Evolutionary conservation across 495 filamentous ascomycete species (phyloP).

Genomic region (Apiosordaria backusii): DNA sequence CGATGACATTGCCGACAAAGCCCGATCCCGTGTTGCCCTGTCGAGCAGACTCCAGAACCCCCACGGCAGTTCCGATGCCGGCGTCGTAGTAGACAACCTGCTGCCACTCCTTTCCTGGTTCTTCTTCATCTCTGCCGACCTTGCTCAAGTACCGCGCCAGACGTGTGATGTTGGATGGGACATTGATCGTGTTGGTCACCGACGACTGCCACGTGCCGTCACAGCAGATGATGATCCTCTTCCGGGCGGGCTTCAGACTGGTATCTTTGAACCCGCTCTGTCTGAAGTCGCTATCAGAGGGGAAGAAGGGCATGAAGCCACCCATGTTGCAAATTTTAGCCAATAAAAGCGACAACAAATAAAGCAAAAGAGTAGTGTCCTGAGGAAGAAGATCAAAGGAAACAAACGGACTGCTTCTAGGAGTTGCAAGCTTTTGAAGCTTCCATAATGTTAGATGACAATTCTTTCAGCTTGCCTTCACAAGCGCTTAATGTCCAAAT

Average conservation of each 20-base stretch:
- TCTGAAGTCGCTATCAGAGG: not conserved
- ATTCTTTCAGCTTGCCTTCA: not conserved
- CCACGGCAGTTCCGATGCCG: constrained; percentile 7
- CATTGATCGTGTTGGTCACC: constrained; percentile 11
- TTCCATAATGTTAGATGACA: not conserved
- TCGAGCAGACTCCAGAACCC: not conserved
- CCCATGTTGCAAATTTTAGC: not conserved
- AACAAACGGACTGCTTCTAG: not conserved
- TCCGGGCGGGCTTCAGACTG: constrained; percentile 6
- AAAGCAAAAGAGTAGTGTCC: not conserved
- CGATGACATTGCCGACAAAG: constrained; percentile 43
- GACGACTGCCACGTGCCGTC: constrained; percentile 24
- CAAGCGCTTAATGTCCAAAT: not conserved
- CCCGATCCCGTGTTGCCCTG: not conserved
- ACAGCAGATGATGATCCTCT: constrained; percentile 25
- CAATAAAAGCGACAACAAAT: not conserved
- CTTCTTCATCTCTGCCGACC: not conserved
- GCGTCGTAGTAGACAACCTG: constrained; percentile 28
- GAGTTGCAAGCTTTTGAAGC: not conserved
- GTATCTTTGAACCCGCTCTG: constrained; percentile 10
- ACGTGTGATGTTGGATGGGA: constrained; percentile 20
- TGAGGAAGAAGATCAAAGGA: not conserved
- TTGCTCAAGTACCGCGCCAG: constrained; percentile 8
- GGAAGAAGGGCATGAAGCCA: not conserved
- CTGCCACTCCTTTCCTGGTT: constrained; percentile 4